Conservation (phyloP, 805 yeast genomes). For the Saccharomycopsis fibuligera region DNA sequence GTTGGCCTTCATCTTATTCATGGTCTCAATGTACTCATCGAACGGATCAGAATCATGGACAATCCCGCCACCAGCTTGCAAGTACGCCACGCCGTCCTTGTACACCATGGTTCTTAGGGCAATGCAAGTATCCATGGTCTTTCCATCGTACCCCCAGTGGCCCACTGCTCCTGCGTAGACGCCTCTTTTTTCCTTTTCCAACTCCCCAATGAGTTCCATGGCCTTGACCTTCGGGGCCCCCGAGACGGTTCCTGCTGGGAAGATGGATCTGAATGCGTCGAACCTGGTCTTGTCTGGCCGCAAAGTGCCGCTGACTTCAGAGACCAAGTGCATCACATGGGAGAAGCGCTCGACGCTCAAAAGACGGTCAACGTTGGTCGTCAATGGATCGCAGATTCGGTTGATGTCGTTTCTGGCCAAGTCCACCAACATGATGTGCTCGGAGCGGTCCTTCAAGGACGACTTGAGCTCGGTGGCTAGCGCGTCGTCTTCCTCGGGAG, state of each 20-base stretch:
- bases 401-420: conserved; percentile 95
- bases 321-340: conserved; percentile 94
- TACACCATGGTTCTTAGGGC: conserved; percentile 96
- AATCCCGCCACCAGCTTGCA: conserved; percentile 99
- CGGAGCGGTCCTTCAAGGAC: conserved; percentile 90
- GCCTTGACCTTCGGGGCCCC: conserved; percentile 98
- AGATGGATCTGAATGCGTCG: conserved; percentile 95
- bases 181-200: conserved; percentile 90
- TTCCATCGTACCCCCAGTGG: conserved; percentile 94
- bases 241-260: conserved; percentile 98
- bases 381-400: conserved; percentile 81
- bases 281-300: conserved; percentile 81
- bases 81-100: conserved; percentile 82
- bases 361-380: conserved; percentile 82
- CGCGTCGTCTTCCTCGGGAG: conserved; percentile 84
- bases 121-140: conserved; percentile 94
- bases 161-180: conserved; percentile 99
- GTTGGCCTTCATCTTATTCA: conserved; percentile 96
- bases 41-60: conserved; percentile 91
- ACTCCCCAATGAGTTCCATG: conserved; percentile 86
- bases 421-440: conserved; percentile 98
- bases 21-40: conserved; percentile 92
- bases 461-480: conserved; percentile 68
- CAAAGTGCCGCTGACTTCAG: conserved; percentile 89
- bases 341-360: conserved; percentile 89